phyloP scores from a whole-genome alignment of 2,329 filamentous ascomycete species.

The Knoxdaviesia proteae region DNA sequence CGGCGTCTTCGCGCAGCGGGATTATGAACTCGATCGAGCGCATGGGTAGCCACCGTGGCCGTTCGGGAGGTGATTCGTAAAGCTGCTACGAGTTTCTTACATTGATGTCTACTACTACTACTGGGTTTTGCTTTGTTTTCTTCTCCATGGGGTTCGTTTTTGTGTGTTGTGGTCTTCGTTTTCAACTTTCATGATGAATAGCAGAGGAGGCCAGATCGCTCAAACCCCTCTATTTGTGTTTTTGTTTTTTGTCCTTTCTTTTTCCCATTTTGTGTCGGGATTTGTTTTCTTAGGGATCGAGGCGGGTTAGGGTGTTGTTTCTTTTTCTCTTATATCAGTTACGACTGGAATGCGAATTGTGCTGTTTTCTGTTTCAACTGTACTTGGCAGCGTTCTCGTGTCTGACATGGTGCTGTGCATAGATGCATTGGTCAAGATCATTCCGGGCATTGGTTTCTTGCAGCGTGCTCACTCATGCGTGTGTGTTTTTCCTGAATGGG shows the following conservation, averaged over 20 bases:
- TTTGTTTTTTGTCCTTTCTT: neutral
- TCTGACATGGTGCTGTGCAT: neutral
- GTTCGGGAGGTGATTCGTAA: constrained; percentile 9
- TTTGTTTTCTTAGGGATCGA: neutral
- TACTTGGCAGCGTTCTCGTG: neutral
- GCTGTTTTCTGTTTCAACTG: neutral
- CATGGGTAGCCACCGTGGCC: constrained; percentile 48
- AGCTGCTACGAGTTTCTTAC: too few species aligned
- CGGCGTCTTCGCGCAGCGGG: constrained; percentile 33
- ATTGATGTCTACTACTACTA: neutral
- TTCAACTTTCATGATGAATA: neutral
- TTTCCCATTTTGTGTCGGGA: neutral
- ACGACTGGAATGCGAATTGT: too few species aligned
- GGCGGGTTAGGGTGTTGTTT: too few species aligned
- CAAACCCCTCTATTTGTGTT: neutral
- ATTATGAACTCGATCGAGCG: constrained; percentile 75
- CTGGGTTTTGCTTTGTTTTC: neutral
- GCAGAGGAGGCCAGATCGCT: neutral
- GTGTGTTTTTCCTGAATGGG: too few species aligned
- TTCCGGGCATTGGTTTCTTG: too few species aligned
- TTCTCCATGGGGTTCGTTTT: neutral
- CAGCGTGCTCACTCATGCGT: too few species aligned
- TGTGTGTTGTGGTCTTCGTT: neutral
- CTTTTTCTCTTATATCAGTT: too few species aligned
- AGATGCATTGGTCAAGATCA: too few species aligned